Evolutionary conservation across 2,329 filamentous ascomycete genomes (phyloP), one percentile per base, ranked within the genome.

Genomic region (Dryadomyces quercus-mongolicae): DNA sequence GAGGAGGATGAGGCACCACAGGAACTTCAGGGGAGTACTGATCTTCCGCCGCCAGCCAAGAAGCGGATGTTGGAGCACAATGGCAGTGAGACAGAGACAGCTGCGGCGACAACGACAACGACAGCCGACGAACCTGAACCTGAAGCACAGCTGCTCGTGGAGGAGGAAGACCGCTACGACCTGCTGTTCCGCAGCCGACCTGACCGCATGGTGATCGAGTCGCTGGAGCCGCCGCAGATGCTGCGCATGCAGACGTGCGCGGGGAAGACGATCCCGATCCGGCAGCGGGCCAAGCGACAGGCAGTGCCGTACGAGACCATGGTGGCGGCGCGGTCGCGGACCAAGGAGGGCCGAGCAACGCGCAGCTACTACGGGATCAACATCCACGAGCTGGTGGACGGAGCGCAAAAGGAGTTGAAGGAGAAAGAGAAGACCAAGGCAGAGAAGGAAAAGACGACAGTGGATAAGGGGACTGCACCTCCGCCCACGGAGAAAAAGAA

Each of bases 291-390:
- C 53, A 64, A 69, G 8, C 65, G 67, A 1, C 66, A 68, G 1
- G 64, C 70, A 0, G 64, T 78, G 1, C 73, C 84, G 0, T 88
- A 85, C 62, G 81, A 87, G 62, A 71, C 78, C 43, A 76, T 89
- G 60, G 78, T 87, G 3, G 84, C 85, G 21, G 77, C 81, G 12
- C 75, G 85, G 51, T 88, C 85, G 5, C 79, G 71, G 54, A 82
- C 77, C 0, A 82, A 80, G 58, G 78, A 84, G 55, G 84, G 85
- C 2, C 76, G 82, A 56, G 86, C 86, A 2, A 81, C 80, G 62
- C 81, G 81, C 61, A 85, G 84, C 61, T 97, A 91, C 69, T 98
- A 95, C 66, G 93, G 93, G 10, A 85, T 98, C 59, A 85, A 95
- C 49, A 93, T 98, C 38, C 90, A 96, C 67, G 75, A 82, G 54